Conservation (phyloP, 495 filamentous ascomycete species). For the Penicillium nucicola region DNA sequence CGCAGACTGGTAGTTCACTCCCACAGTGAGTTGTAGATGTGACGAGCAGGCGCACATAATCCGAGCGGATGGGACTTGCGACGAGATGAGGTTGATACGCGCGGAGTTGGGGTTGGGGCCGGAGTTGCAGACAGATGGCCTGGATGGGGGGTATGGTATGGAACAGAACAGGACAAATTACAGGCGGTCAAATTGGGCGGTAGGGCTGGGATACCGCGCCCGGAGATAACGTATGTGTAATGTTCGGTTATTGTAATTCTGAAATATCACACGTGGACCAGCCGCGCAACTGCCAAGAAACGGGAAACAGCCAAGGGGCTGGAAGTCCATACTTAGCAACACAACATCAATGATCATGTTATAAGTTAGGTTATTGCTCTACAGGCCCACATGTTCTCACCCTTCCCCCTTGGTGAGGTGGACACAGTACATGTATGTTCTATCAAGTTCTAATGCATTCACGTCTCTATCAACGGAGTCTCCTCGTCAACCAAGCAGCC, state of each 20-base stretch:
- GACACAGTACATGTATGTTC: neutral
- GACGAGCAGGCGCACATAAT: slow-evolving; percentile 39
- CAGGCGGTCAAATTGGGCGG: neutral
- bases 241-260: slow-evolving; percentile 2
- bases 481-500: slow-evolving; percentile 64
- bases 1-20: slow-evolving; percentile 30
- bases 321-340: neutral
- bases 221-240: neutral
- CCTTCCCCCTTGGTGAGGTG: neutral
- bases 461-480: slow-evolving; percentile 18
- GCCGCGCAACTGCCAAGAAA: slow-evolving; percentile 19
- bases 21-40: slow-evolving; percentile 26
- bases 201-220: neutral
- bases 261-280: slow-evolving; percentile 20
- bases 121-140: slow-evolving; percentile 21
- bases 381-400: too few relatives aligned
- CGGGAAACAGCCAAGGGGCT: neutral
- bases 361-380: too few relatives aligned
- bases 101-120: slow-evolving; percentile 4
- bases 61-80: slow-evolving; percentile 4
- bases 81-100: slow-evolving; percentile 3
- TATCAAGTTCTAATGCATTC: neutral
- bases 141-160: slow-evolving; percentile 9
- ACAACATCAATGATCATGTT: neutral
- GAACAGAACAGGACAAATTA: slow-evolving; percentile 6